Conservation (phyloP, 2,329 filamentous ascomycete species). For the Phaeosphaeria sp. region DNA sequence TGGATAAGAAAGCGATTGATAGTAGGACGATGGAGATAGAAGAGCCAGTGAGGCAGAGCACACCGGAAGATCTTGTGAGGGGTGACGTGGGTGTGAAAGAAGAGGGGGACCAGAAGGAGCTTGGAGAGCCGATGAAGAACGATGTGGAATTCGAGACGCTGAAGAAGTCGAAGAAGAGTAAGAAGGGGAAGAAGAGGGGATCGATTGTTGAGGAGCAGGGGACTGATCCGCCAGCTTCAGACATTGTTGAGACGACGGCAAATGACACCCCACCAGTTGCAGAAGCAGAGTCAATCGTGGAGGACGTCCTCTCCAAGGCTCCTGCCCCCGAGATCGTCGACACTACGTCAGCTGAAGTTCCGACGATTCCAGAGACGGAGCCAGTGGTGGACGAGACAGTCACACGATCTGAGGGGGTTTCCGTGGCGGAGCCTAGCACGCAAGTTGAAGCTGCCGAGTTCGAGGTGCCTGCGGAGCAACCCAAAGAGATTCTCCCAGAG, state of each 20-base stretch:
- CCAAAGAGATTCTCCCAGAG: slow-evolving; percentile 6
- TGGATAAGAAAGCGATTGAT: neutral
- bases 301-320: neutral
- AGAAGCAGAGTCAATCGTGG: neutral
- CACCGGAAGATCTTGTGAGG: neutral
- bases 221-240: slow-evolving; percentile 5
- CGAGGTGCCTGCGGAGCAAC: neutral
- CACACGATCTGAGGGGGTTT: neutral
- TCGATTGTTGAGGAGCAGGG: slow-evolving; percentile 14
- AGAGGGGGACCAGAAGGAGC: neutral
- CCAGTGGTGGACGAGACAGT: neutral
- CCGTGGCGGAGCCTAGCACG: neutral
- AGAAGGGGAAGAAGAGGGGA: slow-evolving; percentile 22
- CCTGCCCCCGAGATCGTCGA: neutral
- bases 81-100: neutral
- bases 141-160: slow-evolving; percentile 10
- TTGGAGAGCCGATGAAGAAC: slow-evolving; percentile 7
- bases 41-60: no score
- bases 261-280: neutral
- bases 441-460: slow-evolving; percentile 1
- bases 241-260: neutral
- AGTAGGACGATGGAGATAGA: neutral
- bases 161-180: slow-evolving; percentile 24
- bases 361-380: neutral
- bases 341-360: neutral